Evolutionary conservation across 257 asterid genomes (phyloP).

Genomic region (Salvia rosmarinus): DNA sequence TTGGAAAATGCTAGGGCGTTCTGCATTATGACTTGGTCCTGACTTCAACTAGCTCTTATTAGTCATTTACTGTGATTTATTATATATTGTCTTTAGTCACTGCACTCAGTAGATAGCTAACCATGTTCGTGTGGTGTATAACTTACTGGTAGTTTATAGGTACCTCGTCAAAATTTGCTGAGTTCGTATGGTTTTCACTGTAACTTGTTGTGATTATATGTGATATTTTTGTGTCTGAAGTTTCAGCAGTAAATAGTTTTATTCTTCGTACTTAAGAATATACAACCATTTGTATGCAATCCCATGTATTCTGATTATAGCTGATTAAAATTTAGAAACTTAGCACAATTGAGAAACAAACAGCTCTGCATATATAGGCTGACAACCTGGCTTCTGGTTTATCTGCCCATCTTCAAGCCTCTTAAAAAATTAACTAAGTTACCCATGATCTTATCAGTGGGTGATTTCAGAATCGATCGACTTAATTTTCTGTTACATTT

Average conservation of each 20-base stretch:
- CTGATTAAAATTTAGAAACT: not conserved
- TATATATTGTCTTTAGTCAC: not conserved
- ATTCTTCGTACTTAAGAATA: not conserved
- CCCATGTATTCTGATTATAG: not conserved
- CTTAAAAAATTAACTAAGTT: constrained; percentile 13
- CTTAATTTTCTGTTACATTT: constrained; percentile 1
- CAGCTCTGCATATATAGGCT: constrained; percentile 1
- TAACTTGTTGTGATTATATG: not conserved
- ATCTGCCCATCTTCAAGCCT: constrained; percentile 1
- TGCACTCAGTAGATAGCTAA: not conserved
- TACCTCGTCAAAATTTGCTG: not conserved
- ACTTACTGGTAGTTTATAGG: not conserved
- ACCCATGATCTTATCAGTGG: not conserved
- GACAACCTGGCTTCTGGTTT: constrained; percentile 1
- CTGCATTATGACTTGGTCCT: not conserved
- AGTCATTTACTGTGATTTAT: not conserved
- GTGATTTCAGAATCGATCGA: not conserved
- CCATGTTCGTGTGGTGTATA: not conserved
- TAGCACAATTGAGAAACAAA: constrained; percentile 11
- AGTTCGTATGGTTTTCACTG: not conserved
- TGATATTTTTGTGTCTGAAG: not conserved
- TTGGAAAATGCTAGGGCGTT: not conserved
- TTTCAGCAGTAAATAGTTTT: not conserved
- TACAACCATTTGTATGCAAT: not conserved
- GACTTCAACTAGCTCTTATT: not conserved